Evolutionary conservation across 208 protist genomes (phyloP).

Genomic region (Wallacemonas sp.): DNA sequence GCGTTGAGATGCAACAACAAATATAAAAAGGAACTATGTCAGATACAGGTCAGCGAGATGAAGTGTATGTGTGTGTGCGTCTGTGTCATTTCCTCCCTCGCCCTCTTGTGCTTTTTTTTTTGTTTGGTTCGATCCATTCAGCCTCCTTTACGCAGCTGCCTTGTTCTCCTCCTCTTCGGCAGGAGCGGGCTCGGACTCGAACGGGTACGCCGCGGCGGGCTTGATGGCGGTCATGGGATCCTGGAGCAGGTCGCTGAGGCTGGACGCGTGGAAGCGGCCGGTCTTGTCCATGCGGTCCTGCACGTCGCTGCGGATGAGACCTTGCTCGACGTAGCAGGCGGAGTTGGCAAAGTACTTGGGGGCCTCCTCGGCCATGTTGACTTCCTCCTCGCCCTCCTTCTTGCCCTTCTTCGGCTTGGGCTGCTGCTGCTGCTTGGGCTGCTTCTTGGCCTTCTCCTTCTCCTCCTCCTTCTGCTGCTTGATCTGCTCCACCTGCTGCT

Average conservation of each 20-base stretch:
- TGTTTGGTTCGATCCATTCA: no score
- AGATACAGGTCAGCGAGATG: conserved; percentile 10
- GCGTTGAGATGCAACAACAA: no score
- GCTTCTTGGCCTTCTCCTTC: conserved; percentile 27
- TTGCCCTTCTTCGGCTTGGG: conserved; percentile 1
- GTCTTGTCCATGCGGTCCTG: conserved; percentile 31
- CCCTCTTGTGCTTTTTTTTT: no score
- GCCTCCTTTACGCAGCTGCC: no score
- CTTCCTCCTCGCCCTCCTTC: conserved; percentile 10
- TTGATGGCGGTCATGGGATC: conserved; percentile 35
- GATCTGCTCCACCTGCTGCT: conserved; percentile 14
- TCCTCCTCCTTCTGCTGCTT: conserved; percentile 28
- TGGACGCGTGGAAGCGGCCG: conserved; percentile 44
- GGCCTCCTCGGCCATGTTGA: conserved; percentile 11
- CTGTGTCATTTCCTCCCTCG: no score
- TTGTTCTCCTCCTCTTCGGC: conserved; percentile 10
- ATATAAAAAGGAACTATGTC: conserved; percentile 21
- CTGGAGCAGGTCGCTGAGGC: conserved; percentile 41
- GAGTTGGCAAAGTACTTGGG: conserved; percentile 33
- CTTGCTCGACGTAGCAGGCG: conserved; percentile 27
- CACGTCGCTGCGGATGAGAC: conserved; percentile 29
- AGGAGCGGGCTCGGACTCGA: conserved; percentile 13
- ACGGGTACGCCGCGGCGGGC: conserved; percentile 14
- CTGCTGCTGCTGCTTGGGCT: conserved; percentile 7
- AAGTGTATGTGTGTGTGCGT: not conserved